Percentiles rank a stretch among this genome's conserved stretches.
These are phyloP conservation scores for Rhizoclosmatium globosum DNA, from an alignment of 192 early-diverging fungal species.

Conservation along the genomic window DNA sequence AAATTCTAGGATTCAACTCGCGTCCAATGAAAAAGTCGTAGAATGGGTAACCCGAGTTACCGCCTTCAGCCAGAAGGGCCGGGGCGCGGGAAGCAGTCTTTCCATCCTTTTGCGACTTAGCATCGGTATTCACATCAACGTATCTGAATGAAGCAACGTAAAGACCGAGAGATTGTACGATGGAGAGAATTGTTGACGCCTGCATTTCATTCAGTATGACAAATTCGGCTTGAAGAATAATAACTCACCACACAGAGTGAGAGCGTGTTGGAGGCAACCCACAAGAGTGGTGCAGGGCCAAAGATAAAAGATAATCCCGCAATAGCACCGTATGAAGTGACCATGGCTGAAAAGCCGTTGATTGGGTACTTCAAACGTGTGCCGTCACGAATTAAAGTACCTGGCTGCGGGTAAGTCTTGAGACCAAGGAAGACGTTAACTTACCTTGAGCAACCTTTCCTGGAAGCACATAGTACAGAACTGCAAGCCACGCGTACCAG, in stretches of 20 bases:
- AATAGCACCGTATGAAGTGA: slow-evolving; percentile 52
- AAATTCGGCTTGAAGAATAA: neutral
- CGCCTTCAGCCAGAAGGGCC: slow-evolving; percentile 80
- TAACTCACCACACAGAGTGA: slow-evolving; percentile 68
- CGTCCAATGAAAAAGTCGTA: slow-evolving; percentile 98
- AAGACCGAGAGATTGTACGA: slow-evolving; percentile 66
- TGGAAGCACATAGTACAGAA: slow-evolving; percentile 74
- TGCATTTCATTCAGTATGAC: neutral
- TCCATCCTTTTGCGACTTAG: slow-evolving; percentile 10
- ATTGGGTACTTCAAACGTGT: slow-evolving; percentile 80
- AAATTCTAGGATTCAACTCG: slow-evolving; percentile 90
- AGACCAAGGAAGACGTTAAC: neutral
- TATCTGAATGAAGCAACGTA: slow-evolving; percentile 76
- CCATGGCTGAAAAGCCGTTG: slow-evolving; percentile 62
- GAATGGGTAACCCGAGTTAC: slow-evolving; percentile 88
- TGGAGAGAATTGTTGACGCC: slow-evolving; percentile 68
- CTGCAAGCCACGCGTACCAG: slow-evolving; percentile 77
- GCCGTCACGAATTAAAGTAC: slow-evolving; percentile 77
- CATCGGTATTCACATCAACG: slow-evolving; percentile 19
- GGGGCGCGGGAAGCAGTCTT: neutral
- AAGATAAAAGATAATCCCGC: slow-evolving; percentile 50
- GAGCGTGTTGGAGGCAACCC: slow-evolving; percentile 82
- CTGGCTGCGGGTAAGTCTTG: slow-evolving; percentile 25
- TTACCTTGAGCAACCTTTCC: slow-evolving; percentile 57
- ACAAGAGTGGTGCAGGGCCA: slow-evolving; percentile 75